Conservation (phyloP, 352 stramenopile species). For the Globisporangium uncinulatum region DNA sequence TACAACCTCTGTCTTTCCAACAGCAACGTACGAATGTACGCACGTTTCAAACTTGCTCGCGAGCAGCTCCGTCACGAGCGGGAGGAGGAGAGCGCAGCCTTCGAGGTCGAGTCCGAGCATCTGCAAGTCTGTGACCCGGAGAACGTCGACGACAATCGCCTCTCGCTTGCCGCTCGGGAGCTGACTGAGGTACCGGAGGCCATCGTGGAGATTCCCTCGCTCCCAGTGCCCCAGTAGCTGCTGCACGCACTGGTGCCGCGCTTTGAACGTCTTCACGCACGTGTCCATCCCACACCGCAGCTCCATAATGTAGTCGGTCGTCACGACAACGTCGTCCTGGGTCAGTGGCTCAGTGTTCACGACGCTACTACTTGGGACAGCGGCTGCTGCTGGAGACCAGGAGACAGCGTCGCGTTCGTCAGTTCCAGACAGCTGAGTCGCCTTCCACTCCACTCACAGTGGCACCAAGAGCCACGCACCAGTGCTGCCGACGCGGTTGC, state of each 20-base stretch:
- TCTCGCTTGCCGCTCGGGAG: constrained; percentile 68
- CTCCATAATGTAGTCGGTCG: constrained; percentile 75
- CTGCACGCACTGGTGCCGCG: constrained; percentile 63
- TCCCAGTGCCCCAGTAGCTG: constrained; percentile 68
- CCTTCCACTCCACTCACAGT: background rate
- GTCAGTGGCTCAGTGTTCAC: background rate
- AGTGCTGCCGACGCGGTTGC: background rate
- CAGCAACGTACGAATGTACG: constrained; percentile 15
- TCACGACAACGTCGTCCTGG: constrained; percentile 21
- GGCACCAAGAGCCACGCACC: background rate
- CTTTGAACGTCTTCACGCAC: constrained; percentile 64
- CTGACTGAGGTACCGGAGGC: constrained; percentile 57
- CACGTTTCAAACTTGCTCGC: constrained; percentile 62
- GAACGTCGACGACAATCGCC: constrained; percentile 63
- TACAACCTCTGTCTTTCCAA: background rate
- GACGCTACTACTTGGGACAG: background rate
- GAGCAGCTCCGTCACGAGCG: constrained; percentile 64
- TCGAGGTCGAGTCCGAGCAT: constrained; percentile 68
- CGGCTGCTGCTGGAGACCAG: background rate
- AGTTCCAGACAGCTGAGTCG: background rate
- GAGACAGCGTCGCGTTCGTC: background rate
- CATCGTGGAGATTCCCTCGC: constrained; percentile 59
- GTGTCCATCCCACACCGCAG: constrained; percentile 83
- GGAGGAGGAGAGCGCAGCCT: constrained; percentile 65
- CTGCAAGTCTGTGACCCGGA: constrained; percentile 58